Conservation (phyloP, 2,329 filamentous ascomycete genomes). For the Phialophora tarda region DNA sequence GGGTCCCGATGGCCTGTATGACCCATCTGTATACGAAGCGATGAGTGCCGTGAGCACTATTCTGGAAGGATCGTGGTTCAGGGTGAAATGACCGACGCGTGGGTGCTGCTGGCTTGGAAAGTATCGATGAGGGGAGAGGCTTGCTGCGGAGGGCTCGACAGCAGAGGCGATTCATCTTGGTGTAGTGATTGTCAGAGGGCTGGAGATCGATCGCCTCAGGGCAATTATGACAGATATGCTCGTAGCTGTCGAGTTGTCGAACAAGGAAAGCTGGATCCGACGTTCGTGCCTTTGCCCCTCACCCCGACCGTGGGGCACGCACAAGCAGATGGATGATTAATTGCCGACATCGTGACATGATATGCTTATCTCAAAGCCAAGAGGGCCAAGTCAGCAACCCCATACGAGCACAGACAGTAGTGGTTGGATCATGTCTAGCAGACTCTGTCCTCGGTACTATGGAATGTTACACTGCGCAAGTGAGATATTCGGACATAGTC, state of each 20-base stretch:
- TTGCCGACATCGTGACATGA: neutral
- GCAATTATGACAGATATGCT: neutral
- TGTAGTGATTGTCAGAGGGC: neutral
- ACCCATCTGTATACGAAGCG: conserved; percentile 34
- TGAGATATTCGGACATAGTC: no score
- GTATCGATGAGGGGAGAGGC: neutral
- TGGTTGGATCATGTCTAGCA: no score
- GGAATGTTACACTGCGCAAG: no score
- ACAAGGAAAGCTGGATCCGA: neutral
- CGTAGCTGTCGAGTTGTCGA: neutral
- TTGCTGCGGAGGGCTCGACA: neutral
- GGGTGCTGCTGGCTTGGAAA: neutral
- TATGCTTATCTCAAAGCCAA: neutral
- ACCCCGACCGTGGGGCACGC: neutral
- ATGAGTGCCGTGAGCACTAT: conserved; percentile 26
- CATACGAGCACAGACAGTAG: no score
- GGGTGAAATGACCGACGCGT: conserved; percentile 23
- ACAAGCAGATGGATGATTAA: neutral
- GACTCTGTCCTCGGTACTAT: no score
- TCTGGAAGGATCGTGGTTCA: conserved; percentile 28
- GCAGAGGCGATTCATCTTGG: neutral
- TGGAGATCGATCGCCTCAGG: neutral
- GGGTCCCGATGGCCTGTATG: conserved; percentile 30
- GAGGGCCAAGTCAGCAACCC: neutral
- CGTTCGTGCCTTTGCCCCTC: neutral